phyloP scores from a whole-genome alignment of 257 asterid genomes.

The Solanum verrucosum region DNA sequence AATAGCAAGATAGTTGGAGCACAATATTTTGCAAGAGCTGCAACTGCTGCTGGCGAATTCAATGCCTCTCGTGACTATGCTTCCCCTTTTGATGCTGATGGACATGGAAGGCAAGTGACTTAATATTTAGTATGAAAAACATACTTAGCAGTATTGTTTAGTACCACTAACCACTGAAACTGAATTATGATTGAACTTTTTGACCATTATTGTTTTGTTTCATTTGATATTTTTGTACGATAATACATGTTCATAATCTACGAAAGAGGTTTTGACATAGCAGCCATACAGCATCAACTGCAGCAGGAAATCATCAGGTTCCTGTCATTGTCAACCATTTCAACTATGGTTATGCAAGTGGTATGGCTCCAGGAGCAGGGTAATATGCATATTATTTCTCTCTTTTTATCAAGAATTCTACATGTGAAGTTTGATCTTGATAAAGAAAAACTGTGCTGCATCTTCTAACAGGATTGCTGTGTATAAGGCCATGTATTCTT shows the following conservation, averaged over 20 bases:
- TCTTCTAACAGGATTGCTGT: slow-evolving; percentile 43
- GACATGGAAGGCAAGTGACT: slow-evolving; percentile 62
- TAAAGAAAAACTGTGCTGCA: not conserved
- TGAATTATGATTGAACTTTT: not conserved
- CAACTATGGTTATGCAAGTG: slow-evolving; percentile 59
- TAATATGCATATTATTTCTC: slow-evolving; percentile 2
- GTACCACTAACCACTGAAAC: not conserved
- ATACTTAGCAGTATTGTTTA: not conserved
- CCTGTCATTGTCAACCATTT: slow-evolving; percentile 41
- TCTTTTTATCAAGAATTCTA: not conserved
- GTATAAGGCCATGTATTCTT: slow-evolving; percentile 51
- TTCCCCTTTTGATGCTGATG: slow-evolving; percentile 69
- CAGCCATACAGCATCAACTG: slow-evolving; percentile 77
- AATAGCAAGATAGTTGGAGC: slow-evolving; percentile 59
- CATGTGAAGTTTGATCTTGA: not conserved
- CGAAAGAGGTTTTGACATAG: slow-evolving; percentile 6
- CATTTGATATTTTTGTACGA: not conserved
- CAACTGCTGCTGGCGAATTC: slow-evolving; percentile 50
- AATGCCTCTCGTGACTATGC: slow-evolving; percentile 42
- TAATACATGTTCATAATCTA: not conserved
- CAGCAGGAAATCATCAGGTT: slow-evolving; percentile 54
- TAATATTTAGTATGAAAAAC: not conserved
- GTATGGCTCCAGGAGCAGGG: slow-evolving; percentile 87
- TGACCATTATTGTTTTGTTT: not conserved
- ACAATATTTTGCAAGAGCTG: slow-evolving; percentile 57